Percentiles rank a stretch among this genome's conserved stretches.
Conservation (phyloP, 2,329 filamentous ascomycete genomes). For the Neocucurbitaria cava region DNA sequence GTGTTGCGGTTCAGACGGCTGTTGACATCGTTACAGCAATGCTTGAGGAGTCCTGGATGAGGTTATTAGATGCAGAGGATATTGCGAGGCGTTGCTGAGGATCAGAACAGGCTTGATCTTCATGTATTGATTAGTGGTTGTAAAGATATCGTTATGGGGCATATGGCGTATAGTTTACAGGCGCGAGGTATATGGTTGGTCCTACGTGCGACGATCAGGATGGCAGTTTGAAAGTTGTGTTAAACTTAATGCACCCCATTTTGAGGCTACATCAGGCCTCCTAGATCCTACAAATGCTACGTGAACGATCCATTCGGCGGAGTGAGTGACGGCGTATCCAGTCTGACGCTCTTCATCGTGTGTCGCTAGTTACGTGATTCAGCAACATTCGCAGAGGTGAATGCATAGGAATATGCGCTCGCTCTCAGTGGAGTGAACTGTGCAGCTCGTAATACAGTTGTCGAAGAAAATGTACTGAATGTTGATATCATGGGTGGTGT, state of each 20-base stretch:
- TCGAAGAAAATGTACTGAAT: no score
- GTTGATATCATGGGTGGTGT: neutral
- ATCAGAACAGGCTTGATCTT: constrained; percentile 8
- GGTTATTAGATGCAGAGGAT: constrained; percentile 7
- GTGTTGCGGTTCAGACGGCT: constrained; percentile 12
- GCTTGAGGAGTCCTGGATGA: constrained; percentile 8
- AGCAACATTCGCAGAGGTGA: no score
- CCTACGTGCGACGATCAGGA: neutral
- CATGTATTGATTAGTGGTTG: constrained; percentile 7
- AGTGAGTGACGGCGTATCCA: no score
- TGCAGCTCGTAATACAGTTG: no score
- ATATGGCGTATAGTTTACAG: constrained; percentile 10
- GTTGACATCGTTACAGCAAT: constrained; percentile 12
- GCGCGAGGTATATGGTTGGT: neutral
- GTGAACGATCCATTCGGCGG: no score
- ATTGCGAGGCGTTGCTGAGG: constrained; percentile 4
- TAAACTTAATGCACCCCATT: neutral
- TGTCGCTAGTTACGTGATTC: no score
- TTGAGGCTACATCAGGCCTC: no score
- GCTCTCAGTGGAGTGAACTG: no score
- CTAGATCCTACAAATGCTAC: no score
- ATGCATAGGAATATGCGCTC: no score
- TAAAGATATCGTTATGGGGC: constrained; percentile 17
- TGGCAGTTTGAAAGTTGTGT: neutral
- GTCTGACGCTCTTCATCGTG: no score